Percentiles rank a stretch among this genome's conserved stretches.
Evolutionary conservation across 1,284 basidiomycete genomes (phyloP).

Genomic region (Hemileia vastatrix): DNA sequence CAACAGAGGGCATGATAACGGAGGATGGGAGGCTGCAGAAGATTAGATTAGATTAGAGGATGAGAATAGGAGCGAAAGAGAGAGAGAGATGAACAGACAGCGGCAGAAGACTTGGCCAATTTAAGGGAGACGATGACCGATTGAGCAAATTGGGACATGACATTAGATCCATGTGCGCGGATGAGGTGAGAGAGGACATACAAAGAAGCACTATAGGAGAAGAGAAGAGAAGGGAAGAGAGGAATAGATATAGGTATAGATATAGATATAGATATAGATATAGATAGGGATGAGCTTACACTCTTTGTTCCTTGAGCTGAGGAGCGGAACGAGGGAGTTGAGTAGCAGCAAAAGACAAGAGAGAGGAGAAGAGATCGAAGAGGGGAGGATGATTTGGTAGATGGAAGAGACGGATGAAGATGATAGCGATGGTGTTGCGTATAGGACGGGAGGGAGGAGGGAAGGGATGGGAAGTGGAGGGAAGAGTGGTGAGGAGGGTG

Average conservation of each 20-base stretch:
- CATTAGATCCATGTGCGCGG: constrained; percentile 48
- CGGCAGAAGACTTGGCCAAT: constrained; percentile 5
- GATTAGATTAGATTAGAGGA: constrained; percentile 13
- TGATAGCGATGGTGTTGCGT: constrained; percentile 9
- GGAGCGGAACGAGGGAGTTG: constrained; percentile 1
- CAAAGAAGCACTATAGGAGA: constrained; percentile 18
- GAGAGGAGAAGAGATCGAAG: constrained; percentile 10
- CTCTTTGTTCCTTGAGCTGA: constrained; percentile 8
- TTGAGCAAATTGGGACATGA: constrained; percentile 90
- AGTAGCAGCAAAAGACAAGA: constrained; percentile 15
- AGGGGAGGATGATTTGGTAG: constrained; percentile 10
- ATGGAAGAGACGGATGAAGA: constrained; percentile 13
- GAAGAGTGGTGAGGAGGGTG: constrained; percentile 5
- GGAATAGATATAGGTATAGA: not conserved
- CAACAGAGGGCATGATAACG: constrained; percentile 70
- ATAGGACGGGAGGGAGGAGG: constrained; percentile 17
- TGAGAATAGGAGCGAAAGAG: not conserved
- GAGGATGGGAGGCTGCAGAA: constrained; percentile 53
- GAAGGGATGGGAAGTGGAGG: constrained; percentile 18
- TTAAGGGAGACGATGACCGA: constrained; percentile 46
- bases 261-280: not conserved
- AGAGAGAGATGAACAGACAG: not conserved
- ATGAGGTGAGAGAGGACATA: constrained; percentile 14
- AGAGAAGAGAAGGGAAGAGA: not conserved
- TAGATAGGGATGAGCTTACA: constrained; percentile 1